phyloP scores from a whole-genome alignment of 768 basidiomycete species.

The Tubosaeta sp. region DNA sequence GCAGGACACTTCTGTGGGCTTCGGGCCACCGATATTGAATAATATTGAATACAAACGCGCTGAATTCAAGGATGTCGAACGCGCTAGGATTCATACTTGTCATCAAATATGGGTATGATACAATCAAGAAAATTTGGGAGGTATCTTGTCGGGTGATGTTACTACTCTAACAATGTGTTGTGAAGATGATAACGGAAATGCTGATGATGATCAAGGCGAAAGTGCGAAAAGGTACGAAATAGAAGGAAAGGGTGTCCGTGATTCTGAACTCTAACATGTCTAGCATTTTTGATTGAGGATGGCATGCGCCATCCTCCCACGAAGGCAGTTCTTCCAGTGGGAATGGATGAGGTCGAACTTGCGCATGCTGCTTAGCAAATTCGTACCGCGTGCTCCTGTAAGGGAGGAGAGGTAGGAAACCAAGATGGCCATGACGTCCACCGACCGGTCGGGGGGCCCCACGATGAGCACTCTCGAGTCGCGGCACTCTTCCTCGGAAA shows the following conservation, averaged over 20 bases:
- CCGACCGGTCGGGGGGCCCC: constrained; percentile 24
- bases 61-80: no score
- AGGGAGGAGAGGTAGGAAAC: constrained; percentile 28
- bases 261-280: not conserved
- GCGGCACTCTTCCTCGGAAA: not conserved
- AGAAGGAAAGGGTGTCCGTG: not conserved
- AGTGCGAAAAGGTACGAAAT: not conserved
- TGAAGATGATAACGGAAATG: not conserved
- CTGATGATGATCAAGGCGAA: not conserved
- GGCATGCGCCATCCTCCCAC: not conserved
- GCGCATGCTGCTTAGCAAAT: not conserved
- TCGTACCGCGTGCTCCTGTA: not conserved
- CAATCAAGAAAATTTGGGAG: not conserved
- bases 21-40: no score
- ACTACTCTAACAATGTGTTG: not conserved
- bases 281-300: not conserved
- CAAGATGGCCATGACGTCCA: constrained; percentile 28
- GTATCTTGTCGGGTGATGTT: not conserved
- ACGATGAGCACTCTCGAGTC: constrained; percentile 24
- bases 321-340: not conserved
- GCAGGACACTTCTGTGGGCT: no score
- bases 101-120: not conserved
- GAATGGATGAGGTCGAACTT: not conserved
- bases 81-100: not conserved
- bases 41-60: no score